Evolutionary conservation across 225 moss, liverwort and hornwort species (phyloP).

Genomic region (Rhytidiadelphus loreus): DNA sequence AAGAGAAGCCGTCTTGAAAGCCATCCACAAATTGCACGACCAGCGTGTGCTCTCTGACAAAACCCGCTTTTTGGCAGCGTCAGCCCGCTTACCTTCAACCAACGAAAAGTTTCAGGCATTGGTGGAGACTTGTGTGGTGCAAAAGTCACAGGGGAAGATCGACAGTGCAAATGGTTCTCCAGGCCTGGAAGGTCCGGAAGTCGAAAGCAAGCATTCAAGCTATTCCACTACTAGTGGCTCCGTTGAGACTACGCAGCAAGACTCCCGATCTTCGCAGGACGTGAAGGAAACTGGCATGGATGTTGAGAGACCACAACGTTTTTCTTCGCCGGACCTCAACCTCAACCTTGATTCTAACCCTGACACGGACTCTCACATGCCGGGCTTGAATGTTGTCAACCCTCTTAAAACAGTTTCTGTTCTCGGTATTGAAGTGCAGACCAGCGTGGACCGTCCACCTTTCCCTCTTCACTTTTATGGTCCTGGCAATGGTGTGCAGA

Average conservation of each 20-base stretch:
- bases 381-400: background rate
- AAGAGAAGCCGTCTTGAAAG: slow-evolving; percentile 28
- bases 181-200: background rate
- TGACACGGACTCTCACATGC: background rate
- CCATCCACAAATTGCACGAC: slow-evolving; percentile 24
- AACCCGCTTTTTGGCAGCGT: slow-evolving; percentile 9
- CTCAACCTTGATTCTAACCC: slow-evolving; percentile 17
- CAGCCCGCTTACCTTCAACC: background rate
- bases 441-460: background rate
- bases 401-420: background rate
- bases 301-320: background rate
- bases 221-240: slow-evolving; percentile 12
- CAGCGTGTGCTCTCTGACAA: slow-evolving; percentile 29
- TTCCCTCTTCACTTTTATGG: slow-evolving; percentile 7
- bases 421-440: slow-evolving; percentile 7
- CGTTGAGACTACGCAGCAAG: background rate
- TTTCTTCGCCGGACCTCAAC: slow-evolving; percentile 30
- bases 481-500: background rate
- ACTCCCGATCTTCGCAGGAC: slow-evolving; percentile 15
- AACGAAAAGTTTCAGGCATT: slow-evolving; percentile 34
- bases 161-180: background rate
- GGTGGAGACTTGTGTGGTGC: slow-evolving; percentile 23
- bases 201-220: slow-evolving; percentile 14
- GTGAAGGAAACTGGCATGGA: background rate
- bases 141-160: background rate